A percentile compares a stretch with the other conserved stretches of the same genome.
Evolutionary conservation across 2,329 filamentous ascomycete species (phyloP).

Genomic region (Plenodomus lindquistii): DNA sequence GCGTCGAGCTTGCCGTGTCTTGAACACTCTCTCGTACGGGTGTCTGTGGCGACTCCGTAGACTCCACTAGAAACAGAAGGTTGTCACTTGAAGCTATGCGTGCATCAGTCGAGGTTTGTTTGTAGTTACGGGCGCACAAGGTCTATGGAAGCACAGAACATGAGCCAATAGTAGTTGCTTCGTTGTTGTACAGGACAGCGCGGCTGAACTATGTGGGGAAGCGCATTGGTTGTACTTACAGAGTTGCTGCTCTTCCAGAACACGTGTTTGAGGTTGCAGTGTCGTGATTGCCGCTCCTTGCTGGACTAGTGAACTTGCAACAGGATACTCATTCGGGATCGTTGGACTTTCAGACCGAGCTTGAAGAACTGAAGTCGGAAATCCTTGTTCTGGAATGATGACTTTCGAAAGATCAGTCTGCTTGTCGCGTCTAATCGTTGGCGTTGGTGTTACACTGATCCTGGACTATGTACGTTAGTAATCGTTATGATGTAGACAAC

Average conservation of each 20-base stretch:
- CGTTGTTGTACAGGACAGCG: slow-evolving; percentile 1
- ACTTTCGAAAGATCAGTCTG: slow-evolving; percentile 34
- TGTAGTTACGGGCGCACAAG: slow-evolving; percentile 10
- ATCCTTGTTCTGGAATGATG: slow-evolving; percentile 36
- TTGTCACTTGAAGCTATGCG: slow-evolving; percentile 34
- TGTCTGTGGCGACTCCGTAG: slow-evolving; percentile 23
- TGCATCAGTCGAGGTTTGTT: slow-evolving; percentile 17
- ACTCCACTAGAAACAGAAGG: slow-evolving; percentile 30
- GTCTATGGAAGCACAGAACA: background rate
- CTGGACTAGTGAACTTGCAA: slow-evolving; percentile 41
- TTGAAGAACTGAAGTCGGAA: slow-evolving; percentile 38
- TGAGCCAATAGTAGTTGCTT: slow-evolving; percentile 1
- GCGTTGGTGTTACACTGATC: slow-evolving; percentile 15
- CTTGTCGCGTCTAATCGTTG: slow-evolving; percentile 16
- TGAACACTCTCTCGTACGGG: slow-evolving; percentile 24
- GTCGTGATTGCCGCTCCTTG: slow-evolving; percentile 48
- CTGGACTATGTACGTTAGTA: slow-evolving; percentile 17
- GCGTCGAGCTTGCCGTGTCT: slow-evolving; percentile 20
- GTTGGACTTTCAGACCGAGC: slow-evolving; percentile 43
- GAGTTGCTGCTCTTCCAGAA: slow-evolving; percentile 43
- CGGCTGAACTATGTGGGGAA: background rate
- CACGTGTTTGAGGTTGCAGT: slow-evolving; percentile 42
- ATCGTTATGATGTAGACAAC: background rate
- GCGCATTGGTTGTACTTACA: slow-evolving; percentile 20
- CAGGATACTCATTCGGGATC: slow-evolving; percentile 46